These are phyloP conservation scores for Thielaviopsis cerberus DNA, from an alignment of 2,329 filamentous ascomycete species.

Conservation along the genomic window DNA sequence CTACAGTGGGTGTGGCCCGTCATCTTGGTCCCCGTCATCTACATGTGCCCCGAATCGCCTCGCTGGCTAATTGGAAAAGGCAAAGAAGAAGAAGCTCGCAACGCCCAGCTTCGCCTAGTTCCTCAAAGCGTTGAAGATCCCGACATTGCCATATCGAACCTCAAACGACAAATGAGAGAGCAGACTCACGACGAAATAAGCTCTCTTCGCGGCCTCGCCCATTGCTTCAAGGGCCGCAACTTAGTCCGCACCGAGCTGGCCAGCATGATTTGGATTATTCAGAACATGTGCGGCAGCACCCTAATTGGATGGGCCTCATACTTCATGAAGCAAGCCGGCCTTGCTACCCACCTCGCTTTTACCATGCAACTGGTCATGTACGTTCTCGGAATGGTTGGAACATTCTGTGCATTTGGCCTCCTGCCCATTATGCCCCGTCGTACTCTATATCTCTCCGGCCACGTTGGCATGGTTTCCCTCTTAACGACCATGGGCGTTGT, in stretches of 20 bases:
- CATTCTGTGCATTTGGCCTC: constrained; percentile 22
- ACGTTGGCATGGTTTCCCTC: constrained; percentile 20
- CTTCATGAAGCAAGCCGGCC: constrained; percentile 20
- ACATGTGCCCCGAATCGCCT: constrained; percentile 23
- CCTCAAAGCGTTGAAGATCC: constrained; percentile 15
- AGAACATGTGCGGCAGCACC: constrained; percentile 17
- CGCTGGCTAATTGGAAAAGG: constrained; percentile 28
- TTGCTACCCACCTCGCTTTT: constrained; percentile 15
- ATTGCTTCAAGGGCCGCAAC: constrained; percentile 26
- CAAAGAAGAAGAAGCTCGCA: constrained; percentile 15
- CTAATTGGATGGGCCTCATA: constrained; percentile 21
- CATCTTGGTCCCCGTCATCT: constrained; percentile 20
- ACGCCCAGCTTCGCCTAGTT: constrained; percentile 16
- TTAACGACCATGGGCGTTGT: constrained; percentile 23
- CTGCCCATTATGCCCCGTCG: constrained; percentile 22
- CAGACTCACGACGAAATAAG: neutral
- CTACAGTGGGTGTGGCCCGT: constrained; percentile 28
- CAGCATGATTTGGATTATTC: constrained; percentile 17
- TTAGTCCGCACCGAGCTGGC: constrained; percentile 23
- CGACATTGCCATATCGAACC: constrained; percentile 14
- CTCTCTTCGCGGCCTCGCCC: constrained; percentile 20
- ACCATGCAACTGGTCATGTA: constrained; percentile 18
- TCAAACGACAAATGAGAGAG: constrained; percentile 8
- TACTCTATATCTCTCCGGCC: constrained; percentile 23
- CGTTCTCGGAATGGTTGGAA: constrained; percentile 23